These are phyloP conservation scores for Centella asiatica DNA, from an alignment of 129 eudicot genomes.

Conservation along the genomic window DNA sequence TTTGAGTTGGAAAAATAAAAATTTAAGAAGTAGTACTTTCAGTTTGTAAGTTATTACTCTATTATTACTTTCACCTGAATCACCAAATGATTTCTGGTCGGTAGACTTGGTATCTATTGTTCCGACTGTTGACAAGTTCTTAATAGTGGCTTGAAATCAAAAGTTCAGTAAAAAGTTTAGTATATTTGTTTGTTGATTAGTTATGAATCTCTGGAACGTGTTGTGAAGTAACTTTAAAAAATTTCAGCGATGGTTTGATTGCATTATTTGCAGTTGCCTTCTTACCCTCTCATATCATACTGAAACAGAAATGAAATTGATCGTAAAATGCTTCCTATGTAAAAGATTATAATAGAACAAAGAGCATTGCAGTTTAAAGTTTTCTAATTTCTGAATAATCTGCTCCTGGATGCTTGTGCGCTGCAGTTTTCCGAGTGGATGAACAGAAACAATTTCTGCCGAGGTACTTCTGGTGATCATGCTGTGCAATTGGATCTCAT, in stretches of 20 bases:
- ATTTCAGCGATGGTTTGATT: not conserved
- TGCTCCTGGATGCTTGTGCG: slow-evolving; percentile 1
- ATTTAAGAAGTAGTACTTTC: too few relatives aligned
- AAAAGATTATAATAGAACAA: too few relatives aligned
- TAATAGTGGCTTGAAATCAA: too few relatives aligned
- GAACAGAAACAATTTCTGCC: slow-evolving; percentile 13
- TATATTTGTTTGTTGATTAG: too few relatives aligned
- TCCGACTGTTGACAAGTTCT: not conserved
- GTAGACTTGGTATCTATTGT: not conserved
- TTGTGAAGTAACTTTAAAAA: not conserved
- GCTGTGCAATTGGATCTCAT: slow-evolving; percentile 37
- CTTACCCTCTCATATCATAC: too few relatives aligned
- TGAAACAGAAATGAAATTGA: too few relatives aligned
- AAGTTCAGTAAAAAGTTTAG: too few relatives aligned
- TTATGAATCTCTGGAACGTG: not conserved
- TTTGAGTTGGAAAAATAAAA: not conserved
- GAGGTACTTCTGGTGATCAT: slow-evolving; percentile 15
- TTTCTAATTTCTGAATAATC: not conserved
- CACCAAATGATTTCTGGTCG: not conserved
- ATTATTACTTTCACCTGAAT: not conserved
- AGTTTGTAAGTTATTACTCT: not conserved
- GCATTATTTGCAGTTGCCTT: too few relatives aligned
- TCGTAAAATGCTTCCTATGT: too few relatives aligned
- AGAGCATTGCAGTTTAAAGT: too few relatives aligned
- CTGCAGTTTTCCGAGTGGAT: slow-evolving; percentile 39